Base-by-base conservation (phyloP, 2,329 filamentous ascomycete species). In the Arthrobotrys sinensis region DNA sequence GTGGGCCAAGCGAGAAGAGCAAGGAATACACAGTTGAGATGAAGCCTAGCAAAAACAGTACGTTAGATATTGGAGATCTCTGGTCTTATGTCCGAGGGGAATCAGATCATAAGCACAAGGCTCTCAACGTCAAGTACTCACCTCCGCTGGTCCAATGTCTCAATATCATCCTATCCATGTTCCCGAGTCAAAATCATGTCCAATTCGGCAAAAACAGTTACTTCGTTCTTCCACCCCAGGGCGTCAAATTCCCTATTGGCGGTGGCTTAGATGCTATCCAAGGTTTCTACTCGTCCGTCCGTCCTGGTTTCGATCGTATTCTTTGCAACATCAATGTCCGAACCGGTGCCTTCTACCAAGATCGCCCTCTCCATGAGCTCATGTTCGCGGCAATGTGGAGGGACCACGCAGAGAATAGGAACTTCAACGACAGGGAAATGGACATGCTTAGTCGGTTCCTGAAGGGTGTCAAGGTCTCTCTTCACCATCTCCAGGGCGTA, bases 241-340 rank as follows among this genome's bases (percentile, higher is more conserved):
- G 73, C 11, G 43, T 71, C 12, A 77, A 77, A 19, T 46, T 45
- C 4, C 80, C 84, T 32, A 85, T 91, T 2, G 86, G 86, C 3
- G 85, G 82, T 21, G 89, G 89, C 0, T 84, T 91, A 0, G 85
- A 88, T 63, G 89, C 89, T 1, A 83, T 90, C 3, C 86, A 89
- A 48, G 90, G 90, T 0, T 91, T 88, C 83, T 91, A 88, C 81
- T 85, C 89, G 10, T 91, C 89, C 81, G 88, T 90, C 38, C 88
- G 90, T 4, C 87, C 89, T 1, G 87, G 89, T 1, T 88, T 89
- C 10, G 86, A 86, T 43, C 86, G 89, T 3, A 84, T 91, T 4
- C 82, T 91, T 0, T 83, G 91, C 21, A 92, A 92, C 69, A 85
- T 91, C 4, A 90, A 91, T 70, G 89, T 91, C 38, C 88, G 89